Evolutionary conservation across 768 basidiomycete species (phyloP).

Genomic region (Tulasnella sp.): DNA sequence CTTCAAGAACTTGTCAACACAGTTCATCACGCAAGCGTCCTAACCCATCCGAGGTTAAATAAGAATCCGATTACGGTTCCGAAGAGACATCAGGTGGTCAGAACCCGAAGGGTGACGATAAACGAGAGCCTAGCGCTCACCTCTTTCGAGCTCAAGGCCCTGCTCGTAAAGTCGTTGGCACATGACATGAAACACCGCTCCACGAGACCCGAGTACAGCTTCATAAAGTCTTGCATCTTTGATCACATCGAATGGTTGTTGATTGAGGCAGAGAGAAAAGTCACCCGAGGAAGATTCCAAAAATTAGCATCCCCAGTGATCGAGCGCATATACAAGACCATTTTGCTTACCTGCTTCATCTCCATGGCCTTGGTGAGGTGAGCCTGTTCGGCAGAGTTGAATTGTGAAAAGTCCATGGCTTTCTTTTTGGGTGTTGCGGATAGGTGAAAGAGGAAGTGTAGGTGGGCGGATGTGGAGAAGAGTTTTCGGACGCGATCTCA

Average conservation of each 20-base stretch:
- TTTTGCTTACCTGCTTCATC: conserved; percentile 79
- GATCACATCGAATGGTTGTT: neutral
- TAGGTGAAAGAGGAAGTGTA: neutral
- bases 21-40: conserved; percentile 88
- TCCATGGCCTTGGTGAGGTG: conserved; percentile 93
- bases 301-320: neutral
- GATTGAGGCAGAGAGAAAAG: neutral
- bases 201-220: conserved; percentile 88
- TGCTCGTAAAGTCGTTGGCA: conserved; percentile 95
- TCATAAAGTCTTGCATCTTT: conserved; percentile 98
- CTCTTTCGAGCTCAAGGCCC: conserved; percentile 90
- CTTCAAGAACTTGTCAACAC: conserved; percentile 96
- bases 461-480: conserved; percentile 2
- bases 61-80: neutral
- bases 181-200: conserved; percentile 96
- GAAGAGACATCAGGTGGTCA: neutral
- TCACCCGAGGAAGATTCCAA: neutral
- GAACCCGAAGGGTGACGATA: neutral
- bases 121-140: conserved; percentile 41
- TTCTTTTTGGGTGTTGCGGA: neutral
- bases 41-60: conserved; percentile 36
- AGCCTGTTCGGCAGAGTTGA: conserved; percentile 90
- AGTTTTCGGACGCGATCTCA: neutral
- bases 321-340: neutral
- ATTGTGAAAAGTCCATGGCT: conserved; percentile 83